A percentile compares a stretch with the other conserved stretches of the same genome.
These are phyloP conservation scores for Ophiostoma australiae DNA, from an alignment of 2,329 filamentous ascomycete genomes.

Conservation along the genomic window DNA sequence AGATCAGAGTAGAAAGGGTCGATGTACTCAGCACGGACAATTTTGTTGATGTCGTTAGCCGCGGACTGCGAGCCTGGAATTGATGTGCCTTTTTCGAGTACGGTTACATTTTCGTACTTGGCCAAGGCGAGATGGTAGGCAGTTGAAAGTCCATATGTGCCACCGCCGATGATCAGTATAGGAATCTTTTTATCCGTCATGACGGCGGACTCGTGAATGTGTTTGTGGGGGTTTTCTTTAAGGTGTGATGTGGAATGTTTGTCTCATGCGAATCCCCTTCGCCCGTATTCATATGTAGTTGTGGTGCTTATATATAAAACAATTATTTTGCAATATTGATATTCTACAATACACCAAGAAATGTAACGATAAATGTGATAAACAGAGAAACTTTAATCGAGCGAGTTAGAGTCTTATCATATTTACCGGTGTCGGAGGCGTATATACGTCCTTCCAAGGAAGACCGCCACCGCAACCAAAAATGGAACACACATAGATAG, in stretches of 20 bases:
- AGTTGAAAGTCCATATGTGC: constrained; percentile 2
- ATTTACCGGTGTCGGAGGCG: neutral
- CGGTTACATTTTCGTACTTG: constrained; percentile 19
- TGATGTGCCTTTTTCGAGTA: constrained; percentile 12
- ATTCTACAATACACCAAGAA: too few species aligned
- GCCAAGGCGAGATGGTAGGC: constrained; percentile 16
- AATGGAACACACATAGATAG: too few species aligned
- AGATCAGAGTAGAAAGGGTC: constrained; percentile 52
- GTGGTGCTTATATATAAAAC: too few species aligned
- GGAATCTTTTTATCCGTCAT: neutral
- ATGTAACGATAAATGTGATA: neutral
- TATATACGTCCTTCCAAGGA: too few species aligned
- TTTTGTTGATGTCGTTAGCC: constrained; percentile 58
- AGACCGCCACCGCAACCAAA: neutral
- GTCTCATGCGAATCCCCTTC: too few species aligned
- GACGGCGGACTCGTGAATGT: neutral
- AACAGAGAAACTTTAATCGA: neutral
- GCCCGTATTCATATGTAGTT: too few species aligned
- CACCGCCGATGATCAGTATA: neutral
- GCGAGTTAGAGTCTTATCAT: neutral
- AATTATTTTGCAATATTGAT: too few species aligned
- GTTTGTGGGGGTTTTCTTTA: neutral
- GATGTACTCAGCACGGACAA: constrained; percentile 55
- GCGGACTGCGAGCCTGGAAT: constrained; percentile 37
- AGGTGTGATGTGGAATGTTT: neutral